Percentiles rank a stretch among this genome's conserved stretches.
Evolutionary conservation across 345 rosid species (phyloP).

Genomic region (Triadica sebifera): DNA sequence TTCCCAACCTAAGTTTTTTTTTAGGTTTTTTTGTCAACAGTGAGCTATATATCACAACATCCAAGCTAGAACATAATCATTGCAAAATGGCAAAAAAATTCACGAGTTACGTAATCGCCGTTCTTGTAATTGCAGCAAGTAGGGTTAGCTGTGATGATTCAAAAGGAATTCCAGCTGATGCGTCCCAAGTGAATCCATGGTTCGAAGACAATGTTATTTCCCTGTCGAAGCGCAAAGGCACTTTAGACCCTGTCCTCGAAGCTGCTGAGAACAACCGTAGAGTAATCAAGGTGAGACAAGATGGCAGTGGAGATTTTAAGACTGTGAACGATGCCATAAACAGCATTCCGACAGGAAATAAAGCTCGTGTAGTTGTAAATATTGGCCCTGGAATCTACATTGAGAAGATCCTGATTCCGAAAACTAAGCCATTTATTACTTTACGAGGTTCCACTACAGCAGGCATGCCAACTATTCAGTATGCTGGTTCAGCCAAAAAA

Average conservation of each 20-base stretch:
- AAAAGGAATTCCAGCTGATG: not conserved
- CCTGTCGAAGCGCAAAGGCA: conserved; percentile 29
- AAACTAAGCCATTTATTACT: conserved; percentile 47
- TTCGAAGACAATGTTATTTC: conserved; percentile 31
- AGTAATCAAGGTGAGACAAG: conserved; percentile 39
- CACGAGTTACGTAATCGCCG: not conserved
- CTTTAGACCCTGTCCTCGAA: conserved; percentile 41
- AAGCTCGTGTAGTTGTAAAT: conserved; percentile 44
- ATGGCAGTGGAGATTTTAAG: conserved; percentile 51
- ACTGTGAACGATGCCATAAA: conserved; percentile 49
- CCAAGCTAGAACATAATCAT: not conserved
- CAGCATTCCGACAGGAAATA: conserved; percentile 44
- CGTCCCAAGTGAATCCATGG: not conserved
- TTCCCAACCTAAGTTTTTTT: too few species aligned
- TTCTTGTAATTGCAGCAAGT: not conserved
- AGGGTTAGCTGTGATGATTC: not conserved
- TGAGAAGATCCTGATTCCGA: conserved; percentile 49
- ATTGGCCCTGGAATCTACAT: conserved; percentile 50
- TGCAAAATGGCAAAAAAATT: not conserved
- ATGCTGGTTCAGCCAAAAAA: conserved; percentile 42
- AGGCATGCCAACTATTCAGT: conserved; percentile 34
- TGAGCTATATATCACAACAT: too few species aligned
- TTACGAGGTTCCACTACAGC: conserved; percentile 38
- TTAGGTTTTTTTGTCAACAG: not conserved
- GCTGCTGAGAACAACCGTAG: conserved; percentile 40